Conservation (phyloP, 139 green algal genomes). For the Coelastrella sp. region DNA sequence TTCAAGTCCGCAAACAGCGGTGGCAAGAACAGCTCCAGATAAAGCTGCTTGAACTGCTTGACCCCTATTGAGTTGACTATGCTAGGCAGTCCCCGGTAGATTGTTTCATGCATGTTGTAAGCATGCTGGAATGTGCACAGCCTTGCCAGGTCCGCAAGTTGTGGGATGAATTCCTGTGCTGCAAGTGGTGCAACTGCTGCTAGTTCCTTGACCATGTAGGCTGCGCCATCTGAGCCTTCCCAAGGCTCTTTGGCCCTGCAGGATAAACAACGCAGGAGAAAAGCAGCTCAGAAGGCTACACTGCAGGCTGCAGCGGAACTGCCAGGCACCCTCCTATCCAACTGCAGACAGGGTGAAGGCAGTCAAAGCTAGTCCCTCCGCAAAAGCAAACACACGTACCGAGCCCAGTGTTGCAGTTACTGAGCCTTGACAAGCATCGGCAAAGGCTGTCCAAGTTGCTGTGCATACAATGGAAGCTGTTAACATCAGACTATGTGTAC, state of each 20-base stretch:
- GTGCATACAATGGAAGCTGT: neutral
- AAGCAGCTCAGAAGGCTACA: neutral
- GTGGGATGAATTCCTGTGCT: constrained; percentile 66
- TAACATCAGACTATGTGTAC: neutral
- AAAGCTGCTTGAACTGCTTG: constrained; percentile 45
- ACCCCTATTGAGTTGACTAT: constrained; percentile 81
- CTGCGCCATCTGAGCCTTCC: constrained; percentile 91
- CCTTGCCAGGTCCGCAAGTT: constrained; percentile 71
- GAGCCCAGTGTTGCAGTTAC: no score
- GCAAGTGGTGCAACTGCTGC: neutral
- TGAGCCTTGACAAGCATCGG: no score
- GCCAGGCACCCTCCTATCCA: no score
- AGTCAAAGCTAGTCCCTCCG: no score
- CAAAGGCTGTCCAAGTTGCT: no score
- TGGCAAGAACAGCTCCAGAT: constrained; percentile 78
- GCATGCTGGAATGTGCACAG: constrained; percentile 75
- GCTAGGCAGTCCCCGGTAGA: constrained; percentile 80
- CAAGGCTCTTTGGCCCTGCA: constrained; percentile 83
- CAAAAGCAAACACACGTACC: no score
- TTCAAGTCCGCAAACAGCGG: constrained; percentile 78
- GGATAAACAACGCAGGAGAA: neutral
- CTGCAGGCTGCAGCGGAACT: neutral
- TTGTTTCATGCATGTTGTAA: constrained; percentile 79
- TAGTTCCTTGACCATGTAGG: constrained; percentile 83
- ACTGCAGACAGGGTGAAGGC: no score